phyloP scores from a whole-genome alignment of 495 filamentous ascomycete species.

The Penicillium dipodomyicola region DNA sequence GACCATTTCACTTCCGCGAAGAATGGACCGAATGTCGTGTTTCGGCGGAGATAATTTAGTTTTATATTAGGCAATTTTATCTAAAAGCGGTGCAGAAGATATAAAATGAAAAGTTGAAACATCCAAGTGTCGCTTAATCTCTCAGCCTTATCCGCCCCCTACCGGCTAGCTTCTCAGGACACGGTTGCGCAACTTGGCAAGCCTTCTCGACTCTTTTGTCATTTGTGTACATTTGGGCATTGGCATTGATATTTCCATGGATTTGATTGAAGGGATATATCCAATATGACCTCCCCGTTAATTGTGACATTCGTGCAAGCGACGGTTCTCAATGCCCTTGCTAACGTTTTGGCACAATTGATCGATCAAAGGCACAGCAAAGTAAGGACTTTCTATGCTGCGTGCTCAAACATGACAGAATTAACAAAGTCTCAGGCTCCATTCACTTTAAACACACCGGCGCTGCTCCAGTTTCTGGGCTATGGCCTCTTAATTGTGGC shows the following conservation, averaged over 20 bases:
- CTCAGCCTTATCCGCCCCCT: slow-evolving; percentile 6
- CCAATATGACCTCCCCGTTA: slow-evolving; percentile 50
- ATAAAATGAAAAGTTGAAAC: neutral
- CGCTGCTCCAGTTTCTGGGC: slow-evolving; percentile 74
- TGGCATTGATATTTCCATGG: slow-evolving; percentile 1
- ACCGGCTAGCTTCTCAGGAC: slow-evolving; percentile 19
- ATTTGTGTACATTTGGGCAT: neutral
- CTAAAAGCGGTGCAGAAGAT: neutral
- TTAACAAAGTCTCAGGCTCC: slow-evolving; percentile 21
- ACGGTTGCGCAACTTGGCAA: slow-evolving; percentile 36
- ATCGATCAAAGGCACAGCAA: slow-evolving; percentile 21
- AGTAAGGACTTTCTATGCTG: slow-evolving; percentile 42
- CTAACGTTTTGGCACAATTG: too few species aligned
- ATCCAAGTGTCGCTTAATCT: slow-evolving; percentile 12
- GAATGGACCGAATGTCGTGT: slow-evolving; percentile 44
- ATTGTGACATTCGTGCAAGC: slow-evolving; percentile 67
- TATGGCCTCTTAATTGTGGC: slow-evolving; percentile 75
- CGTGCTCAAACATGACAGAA: neutral
- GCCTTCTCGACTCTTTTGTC: neutral
- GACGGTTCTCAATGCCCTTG: slow-evolving; percentile 62
- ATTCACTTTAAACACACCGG: slow-evolving; percentile 54
- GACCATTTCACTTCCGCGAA: slow-evolving; percentile 51
- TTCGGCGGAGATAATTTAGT: slow-evolving; percentile 17
- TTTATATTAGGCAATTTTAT: neutral
- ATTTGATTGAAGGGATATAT: neutral